Evolutionary conservation across 345 rosid genomes (phyloP).

Genomic region (Salix purpurea): DNA sequence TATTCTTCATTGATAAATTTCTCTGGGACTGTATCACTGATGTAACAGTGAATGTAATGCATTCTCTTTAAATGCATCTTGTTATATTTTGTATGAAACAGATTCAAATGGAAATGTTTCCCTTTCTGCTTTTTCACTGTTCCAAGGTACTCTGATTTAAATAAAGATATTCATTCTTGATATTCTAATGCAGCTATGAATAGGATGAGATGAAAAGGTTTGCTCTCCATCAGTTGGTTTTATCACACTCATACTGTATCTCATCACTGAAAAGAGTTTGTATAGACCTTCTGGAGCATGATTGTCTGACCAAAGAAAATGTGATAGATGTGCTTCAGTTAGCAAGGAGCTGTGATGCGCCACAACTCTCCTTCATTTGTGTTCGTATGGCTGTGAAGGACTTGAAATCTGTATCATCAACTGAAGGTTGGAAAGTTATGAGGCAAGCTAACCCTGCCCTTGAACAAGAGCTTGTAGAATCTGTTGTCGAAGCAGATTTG

Average conservation of each 20-base stretch:
- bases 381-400: slow-evolving; percentile 58
- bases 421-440: slow-evolving; percentile 91
- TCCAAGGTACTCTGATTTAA: not conserved
- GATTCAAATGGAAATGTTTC: not conserved
- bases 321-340: slow-evolving; percentile 81
- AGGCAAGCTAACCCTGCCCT: slow-evolving; percentile 56
- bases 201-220: slow-evolving; percentile 62
- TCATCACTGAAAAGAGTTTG: slow-evolving; percentile 70
- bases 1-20: not conserved
- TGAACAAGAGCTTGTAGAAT: slow-evolving; percentile 75
- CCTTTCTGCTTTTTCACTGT: not conserved
- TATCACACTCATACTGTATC: slow-evolving; percentile 66
- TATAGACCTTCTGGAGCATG: slow-evolving; percentile 42
- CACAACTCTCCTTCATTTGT: slow-evolving; percentile 58
- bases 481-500: slow-evolving; percentile 57
- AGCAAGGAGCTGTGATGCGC: slow-evolving; percentile 63
- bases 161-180: not conserved
- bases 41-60: not conserved
- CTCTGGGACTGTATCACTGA: not conserved
- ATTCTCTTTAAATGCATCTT: not conserved
- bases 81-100: not conserved
- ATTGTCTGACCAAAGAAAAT: slow-evolving; percentile 62
- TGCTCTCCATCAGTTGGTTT: slow-evolving; percentile 70
- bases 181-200: slow-evolving; percentile 55
- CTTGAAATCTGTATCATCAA: slow-evolving; percentile 62